Percentiles rank a stretch among this genome's conserved stretches.
Evolutionary conservation across 2,329 filamentous ascomycete species (phyloP).

Genomic region (Colletotrichum sp.): DNA sequence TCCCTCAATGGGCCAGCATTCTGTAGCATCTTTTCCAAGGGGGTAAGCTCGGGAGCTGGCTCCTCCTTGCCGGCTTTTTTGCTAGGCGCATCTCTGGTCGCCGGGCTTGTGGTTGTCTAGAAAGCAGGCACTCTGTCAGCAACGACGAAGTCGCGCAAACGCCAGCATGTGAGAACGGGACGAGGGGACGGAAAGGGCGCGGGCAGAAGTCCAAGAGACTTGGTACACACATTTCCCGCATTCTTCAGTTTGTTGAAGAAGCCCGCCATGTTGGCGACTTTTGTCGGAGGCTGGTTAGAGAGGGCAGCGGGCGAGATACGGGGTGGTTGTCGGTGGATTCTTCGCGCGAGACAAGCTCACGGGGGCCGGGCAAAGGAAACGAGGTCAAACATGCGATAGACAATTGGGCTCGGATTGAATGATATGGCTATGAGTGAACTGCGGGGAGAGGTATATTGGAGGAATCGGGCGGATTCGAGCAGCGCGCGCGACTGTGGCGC

Average conservation of each 20-base stretch:
- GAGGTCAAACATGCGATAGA: conserved; percentile 9
- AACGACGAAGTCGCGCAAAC: conserved; percentile 4
- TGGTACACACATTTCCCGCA: conserved; percentile 54
- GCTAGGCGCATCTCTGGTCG: conserved; percentile 49
- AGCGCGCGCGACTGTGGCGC: conserved; percentile 11
- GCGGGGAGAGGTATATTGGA: conserved; percentile 3
- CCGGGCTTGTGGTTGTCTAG: conserved; percentile 47
- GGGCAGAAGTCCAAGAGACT: background rate
- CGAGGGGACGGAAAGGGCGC: background rate
- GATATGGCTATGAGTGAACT: background rate
- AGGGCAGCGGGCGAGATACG: background rate
- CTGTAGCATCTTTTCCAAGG: conserved; percentile 76
- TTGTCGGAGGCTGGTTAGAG: conserved; percentile 3
- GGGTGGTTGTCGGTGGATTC: conserved; percentile 23
- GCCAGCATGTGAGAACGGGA: background rate
- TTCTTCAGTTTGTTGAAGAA: conserved; percentile 65
- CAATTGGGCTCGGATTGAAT: conserved; percentile 4
- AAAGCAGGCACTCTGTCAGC: conserved; percentile 28
- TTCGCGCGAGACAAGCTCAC: conserved; percentile 37
- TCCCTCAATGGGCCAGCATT: conserved; percentile 79
- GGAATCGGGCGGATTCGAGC: background rate
- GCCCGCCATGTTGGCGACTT: conserved; percentile 50
- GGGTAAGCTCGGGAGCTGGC: conserved; percentile 61
- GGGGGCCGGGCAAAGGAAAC: conserved; percentile 15
- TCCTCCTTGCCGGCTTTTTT: conserved; percentile 67